A percentile compares a stretch with the other conserved stretches of the same genome.
Conservation (phyloP, 208 protist genomes). For the Wallacemonas rigidus region DNA sequence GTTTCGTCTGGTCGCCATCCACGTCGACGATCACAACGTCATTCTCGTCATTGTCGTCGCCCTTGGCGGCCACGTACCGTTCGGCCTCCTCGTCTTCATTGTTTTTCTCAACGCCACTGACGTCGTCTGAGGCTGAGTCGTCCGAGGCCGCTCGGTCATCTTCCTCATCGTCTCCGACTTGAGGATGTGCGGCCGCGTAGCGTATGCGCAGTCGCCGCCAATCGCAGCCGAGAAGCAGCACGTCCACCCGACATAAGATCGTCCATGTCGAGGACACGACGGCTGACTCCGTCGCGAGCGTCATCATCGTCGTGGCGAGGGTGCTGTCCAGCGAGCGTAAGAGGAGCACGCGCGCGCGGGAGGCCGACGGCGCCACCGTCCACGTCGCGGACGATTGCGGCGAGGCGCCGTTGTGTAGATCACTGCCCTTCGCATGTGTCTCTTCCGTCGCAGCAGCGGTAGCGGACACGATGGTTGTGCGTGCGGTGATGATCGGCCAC, state of each 20-base stretch:
- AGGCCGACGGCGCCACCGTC: background rate
- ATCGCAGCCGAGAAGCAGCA: conserved; percentile 24
- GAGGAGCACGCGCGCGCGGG: conserved; percentile 2
- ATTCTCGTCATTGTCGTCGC: background rate
- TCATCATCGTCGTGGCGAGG: conserved; percentile 36
- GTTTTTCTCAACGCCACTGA: too few species aligned
- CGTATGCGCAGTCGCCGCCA: conserved; percentile 29
- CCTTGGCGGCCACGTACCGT: background rate
- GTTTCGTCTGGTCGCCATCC: background rate
- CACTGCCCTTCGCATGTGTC: too few species aligned
- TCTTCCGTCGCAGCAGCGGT: too few species aligned
- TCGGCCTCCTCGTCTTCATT: background rate
- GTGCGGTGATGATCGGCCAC: conserved; percentile 32
- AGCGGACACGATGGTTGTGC: background rate
- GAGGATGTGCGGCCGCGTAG: conserved; percentile 5
- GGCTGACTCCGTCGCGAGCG: conserved; percentile 31
- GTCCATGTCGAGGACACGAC: conserved; percentile 56
- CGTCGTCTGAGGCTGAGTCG: too few species aligned
- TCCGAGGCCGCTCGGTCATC: background rate
- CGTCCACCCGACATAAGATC: conserved; percentile 49
- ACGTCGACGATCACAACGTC: conserved; percentile 8
- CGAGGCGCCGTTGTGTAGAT: too few species aligned
- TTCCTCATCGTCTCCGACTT: conserved; percentile 12
- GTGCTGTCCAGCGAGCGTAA: conserved; percentile 26
- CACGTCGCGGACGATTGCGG: too few species aligned